phyloP scores from a whole-genome alignment of 257 asterid genomes.

The Oldenlandia corymbosa region DNA sequence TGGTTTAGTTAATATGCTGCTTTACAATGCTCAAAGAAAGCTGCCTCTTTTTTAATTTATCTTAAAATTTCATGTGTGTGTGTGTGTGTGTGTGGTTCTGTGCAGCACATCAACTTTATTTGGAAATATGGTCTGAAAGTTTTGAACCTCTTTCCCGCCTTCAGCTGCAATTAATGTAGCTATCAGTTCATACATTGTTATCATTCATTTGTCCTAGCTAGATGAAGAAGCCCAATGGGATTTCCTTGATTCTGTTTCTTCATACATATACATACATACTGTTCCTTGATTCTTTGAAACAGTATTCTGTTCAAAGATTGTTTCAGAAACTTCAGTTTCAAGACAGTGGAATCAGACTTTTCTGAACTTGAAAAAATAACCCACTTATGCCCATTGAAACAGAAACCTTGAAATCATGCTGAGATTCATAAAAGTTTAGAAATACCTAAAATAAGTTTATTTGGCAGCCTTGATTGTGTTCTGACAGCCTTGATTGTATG shows the following conservation, averaged over 20 bases:
- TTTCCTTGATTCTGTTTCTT: neutral
- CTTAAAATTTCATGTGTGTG: neutral
- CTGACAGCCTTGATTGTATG: too few relatives aligned
- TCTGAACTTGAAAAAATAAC: neutral
- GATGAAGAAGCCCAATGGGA: too few relatives aligned
- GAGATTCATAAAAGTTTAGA: slow-evolving; percentile 8
- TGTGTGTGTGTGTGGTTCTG: slow-evolving; percentile 4
- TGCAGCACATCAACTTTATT: slow-evolving; percentile 5
- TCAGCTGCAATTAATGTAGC: slow-evolving; percentile 29
- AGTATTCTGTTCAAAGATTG: too few relatives aligned
- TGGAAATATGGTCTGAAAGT: slow-evolving; percentile 32
- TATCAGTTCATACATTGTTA: slow-evolving; percentile 25
- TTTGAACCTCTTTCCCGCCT: slow-evolving; percentile 50
- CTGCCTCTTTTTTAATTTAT: slow-evolving; percentile 14
- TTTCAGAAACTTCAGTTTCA: too few relatives aligned
- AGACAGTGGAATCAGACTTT: neutral
- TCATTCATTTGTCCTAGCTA: neutral
- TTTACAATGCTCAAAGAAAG: too few relatives aligned
- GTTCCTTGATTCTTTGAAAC: too few relatives aligned
- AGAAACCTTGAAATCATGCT: neutral
- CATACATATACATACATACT: too few relatives aligned
- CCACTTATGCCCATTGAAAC: neutral
- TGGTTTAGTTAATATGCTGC: too few relatives aligned
- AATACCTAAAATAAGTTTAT: slow-evolving; percentile 93
- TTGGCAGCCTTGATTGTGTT: slow-evolving; percentile 98